Evolutionary conservation across 768 basidiomycete species (phyloP).

Genomic region (Saitozyma sp.): DNA sequence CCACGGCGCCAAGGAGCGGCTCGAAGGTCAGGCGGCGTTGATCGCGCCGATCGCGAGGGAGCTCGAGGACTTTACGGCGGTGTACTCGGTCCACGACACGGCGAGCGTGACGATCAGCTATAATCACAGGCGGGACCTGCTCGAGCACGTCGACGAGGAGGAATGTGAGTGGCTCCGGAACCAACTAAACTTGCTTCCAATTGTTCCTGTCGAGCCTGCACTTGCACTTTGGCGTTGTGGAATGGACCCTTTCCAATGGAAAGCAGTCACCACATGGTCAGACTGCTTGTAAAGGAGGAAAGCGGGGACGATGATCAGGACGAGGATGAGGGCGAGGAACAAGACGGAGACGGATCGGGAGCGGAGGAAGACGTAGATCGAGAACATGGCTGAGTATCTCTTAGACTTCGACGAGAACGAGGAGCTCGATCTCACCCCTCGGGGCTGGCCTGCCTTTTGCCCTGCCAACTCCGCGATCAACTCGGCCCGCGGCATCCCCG

Average conservation of each 20-base stretch:
- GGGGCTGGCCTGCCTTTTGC: conserved; percentile 33
- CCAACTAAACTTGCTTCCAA: background rate
- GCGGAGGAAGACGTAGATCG: background rate
- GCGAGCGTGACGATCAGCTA: conserved; percentile 32
- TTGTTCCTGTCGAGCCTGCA: background rate
- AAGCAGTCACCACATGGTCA: background rate
- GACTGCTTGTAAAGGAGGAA: too few species aligned
- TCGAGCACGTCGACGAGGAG: conserved; percentile 27
- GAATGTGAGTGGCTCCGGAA: conserved; percentile 35
- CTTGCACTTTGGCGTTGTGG: too few species aligned
- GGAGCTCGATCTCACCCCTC: conserved; percentile 25
- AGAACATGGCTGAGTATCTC: conserved; percentile 1
- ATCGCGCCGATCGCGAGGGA: conserved; percentile 26
- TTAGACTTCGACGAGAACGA: conserved; percentile 26
- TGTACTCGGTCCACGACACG: conserved; percentile 43
- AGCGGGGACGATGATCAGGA: too few species aligned
- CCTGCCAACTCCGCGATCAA: conserved; percentile 16
- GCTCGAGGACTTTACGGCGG: conserved; percentile 33
- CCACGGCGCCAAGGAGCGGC: conserved; percentile 27
- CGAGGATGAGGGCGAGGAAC: too few species aligned
- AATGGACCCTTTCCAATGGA: background rate
- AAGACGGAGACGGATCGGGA: too few species aligned
- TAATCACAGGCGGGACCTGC: conserved; percentile 34
- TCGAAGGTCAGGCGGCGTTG: conserved; percentile 35
- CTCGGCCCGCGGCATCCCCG: conserved; percentile 1